A percentile compares a stretch with the other conserved stretches of the same genome.
phyloP scores from a whole-genome alignment of 805 yeast genomes.

The Tetrapisispora fleetii region DNA sequence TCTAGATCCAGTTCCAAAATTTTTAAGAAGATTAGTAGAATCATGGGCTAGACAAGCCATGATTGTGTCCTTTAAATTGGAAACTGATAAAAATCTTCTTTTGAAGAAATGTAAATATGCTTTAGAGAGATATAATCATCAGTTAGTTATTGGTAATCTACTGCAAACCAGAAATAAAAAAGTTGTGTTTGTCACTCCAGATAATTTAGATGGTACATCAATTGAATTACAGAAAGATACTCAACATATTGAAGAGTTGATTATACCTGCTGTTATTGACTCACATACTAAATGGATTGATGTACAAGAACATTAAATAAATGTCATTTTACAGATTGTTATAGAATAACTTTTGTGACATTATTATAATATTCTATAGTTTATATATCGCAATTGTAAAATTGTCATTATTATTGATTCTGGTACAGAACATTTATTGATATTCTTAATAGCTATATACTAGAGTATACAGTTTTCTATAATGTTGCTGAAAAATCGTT shows the following conservation, averaged over 20 bases:
- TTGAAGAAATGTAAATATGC: conserved; percentile 72
- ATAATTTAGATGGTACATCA: conserved; percentile 36
- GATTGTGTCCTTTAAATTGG: conserved; percentile 90
- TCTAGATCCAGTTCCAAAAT: conserved; percentile 93
- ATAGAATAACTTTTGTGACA: too few relatives aligned
- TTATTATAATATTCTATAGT: not conserved
- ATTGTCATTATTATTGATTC: not conserved
- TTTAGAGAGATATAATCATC: conserved; percentile 77
- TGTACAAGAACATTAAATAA: conserved; percentile 10
- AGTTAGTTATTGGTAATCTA: conserved; percentile 87
- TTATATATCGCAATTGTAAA: not conserved
- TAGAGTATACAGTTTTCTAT: not conserved
- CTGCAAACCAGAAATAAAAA: conserved; percentile 80
- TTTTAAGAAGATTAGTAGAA: conserved; percentile 76
- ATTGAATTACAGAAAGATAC: conserved; percentile 38
- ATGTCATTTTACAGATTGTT: not conserved
- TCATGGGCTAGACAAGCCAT: conserved; percentile 92
- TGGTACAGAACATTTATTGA: too few relatives aligned
- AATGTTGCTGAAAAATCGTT: not conserved
- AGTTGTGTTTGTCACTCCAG: conserved; percentile 63
- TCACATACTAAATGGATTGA: conserved; percentile 58
- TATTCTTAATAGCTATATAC: too few relatives aligned
- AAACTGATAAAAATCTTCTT: conserved; percentile 68
- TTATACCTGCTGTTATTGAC: conserved; percentile 66
- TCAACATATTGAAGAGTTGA: conserved; percentile 55